These are phyloP conservation scores for Hibiscus syriacus DNA, from an alignment of 345 rosid genomes.

Conservation along the genomic window DNA sequence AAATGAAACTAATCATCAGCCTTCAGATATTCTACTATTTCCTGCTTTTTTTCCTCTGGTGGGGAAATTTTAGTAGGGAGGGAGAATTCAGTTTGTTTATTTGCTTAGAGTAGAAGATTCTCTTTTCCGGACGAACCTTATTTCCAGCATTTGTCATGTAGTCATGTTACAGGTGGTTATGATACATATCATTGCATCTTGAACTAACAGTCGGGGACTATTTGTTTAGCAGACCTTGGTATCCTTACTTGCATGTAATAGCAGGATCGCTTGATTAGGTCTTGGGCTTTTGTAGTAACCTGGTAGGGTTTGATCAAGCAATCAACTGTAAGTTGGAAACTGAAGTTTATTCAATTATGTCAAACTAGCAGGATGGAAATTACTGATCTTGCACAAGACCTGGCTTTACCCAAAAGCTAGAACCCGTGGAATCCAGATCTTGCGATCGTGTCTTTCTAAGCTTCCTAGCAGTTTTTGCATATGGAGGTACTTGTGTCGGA, in stretches of 20 bases:
- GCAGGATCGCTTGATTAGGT: neutral
- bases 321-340: neutral
- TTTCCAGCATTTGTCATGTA: neutral
- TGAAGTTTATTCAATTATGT: neutral
- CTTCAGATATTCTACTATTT: neutral
- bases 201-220: neutral
- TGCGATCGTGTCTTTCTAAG: neutral
- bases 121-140: neutral
- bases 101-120: conserved; percentile 17
- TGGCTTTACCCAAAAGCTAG: neutral
- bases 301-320: neutral
- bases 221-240: neutral
- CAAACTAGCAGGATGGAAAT: neutral
- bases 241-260: neutral
- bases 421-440: no score
- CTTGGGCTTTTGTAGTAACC: neutral
- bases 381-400: neutral
- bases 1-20: conserved; percentile 28
- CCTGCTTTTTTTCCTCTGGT: neutral
- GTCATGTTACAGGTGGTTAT: neutral
- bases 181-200: neutral
- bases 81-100: conserved; percentile 16
- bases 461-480: neutral
- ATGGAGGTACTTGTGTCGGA: no score
- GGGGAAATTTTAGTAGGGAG: neutral